Evolutionary conservation across 2,329 filamentous ascomycete genomes (phyloP).

Genomic region (Pyricularia pennisetigena): DNA sequence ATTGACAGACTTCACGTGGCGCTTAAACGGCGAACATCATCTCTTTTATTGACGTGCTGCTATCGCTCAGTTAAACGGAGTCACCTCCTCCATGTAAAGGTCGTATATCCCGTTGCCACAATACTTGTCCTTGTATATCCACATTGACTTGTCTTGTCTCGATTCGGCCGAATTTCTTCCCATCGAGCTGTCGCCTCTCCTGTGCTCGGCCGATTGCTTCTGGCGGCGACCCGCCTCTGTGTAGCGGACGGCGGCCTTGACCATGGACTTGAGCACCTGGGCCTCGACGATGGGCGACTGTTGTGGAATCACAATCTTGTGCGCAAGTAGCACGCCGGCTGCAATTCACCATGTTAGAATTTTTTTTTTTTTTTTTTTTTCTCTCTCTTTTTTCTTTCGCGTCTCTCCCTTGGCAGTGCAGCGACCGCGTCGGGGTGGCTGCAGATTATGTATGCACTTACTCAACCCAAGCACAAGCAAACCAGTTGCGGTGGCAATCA

Average conservation of each 20-base stretch:
- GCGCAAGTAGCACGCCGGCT: slow-evolving; percentile 3
- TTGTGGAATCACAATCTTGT: slow-evolving; percentile 5
- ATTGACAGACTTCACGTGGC: neutral
- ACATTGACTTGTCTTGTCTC: neutral
- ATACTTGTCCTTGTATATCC: slow-evolving; percentile 4
- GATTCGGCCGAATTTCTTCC: neutral
- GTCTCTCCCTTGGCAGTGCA: no score
- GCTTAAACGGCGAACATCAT: neutral
- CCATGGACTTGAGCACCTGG: slow-evolving; percentile 30
- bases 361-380: no score
- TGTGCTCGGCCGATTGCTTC: slow-evolving; percentile 31
- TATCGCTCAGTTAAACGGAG: neutral
- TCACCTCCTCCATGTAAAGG: slow-evolving; percentile 4
- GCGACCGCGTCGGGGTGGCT: no score
- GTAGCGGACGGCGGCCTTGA: slow-evolving; percentile 12
- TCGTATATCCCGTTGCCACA: slow-evolving; percentile 3
- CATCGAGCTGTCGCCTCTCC: neutral
- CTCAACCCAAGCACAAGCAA: slow-evolving; percentile 10
- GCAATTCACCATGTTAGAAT: neutral
- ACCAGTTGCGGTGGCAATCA: slow-evolving; percentile 9
- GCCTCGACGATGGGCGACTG: slow-evolving; percentile 6
- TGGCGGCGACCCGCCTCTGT: neutral
- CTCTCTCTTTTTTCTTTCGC: no score
- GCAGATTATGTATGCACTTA: neutral
- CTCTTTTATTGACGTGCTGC: neutral